These are phyloP conservation scores for Hymenoscyphus fraxineus DNA, from an alignment of 2,329 filamentous ascomycete genomes.

Conservation along the genomic window DNA sequence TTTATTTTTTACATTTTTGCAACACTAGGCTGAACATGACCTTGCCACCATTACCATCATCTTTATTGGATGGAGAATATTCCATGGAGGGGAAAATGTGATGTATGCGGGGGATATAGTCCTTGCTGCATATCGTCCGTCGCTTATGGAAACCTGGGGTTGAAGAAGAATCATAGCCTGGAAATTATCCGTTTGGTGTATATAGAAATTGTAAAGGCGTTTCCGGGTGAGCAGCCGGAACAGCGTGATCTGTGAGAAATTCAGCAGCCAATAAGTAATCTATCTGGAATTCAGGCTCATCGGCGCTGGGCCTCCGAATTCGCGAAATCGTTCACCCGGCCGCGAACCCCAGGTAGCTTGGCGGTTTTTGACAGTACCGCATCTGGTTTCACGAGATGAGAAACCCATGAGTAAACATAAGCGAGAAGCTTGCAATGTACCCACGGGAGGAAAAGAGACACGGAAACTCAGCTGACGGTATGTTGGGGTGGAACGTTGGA, in stretches of 20 bases:
- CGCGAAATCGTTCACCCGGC: conserved; percentile 23
- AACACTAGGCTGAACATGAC: conserved; percentile 7
- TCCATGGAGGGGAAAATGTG: conserved; percentile 9
- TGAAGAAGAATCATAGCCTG: background rate
- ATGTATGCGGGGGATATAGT: conserved; percentile 11
- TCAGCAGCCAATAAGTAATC: conserved; percentile 18
- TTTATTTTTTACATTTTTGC: conserved; percentile 17
- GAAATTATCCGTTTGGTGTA: conserved; percentile 22
- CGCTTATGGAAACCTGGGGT: conserved; percentile 4
- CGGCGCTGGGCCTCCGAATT: conserved; percentile 20
- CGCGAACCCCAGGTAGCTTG: conserved; percentile 7
- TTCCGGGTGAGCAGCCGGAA: conserved; percentile 15
- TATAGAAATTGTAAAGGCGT: conserved; percentile 8
- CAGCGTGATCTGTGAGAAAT: conserved; percentile 16
- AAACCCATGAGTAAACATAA: background rate
- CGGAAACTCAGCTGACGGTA: background rate
- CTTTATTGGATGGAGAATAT: conserved; percentile 19
- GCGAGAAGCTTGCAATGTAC: background rate
- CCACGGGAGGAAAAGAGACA: background rate
- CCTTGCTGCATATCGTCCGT: conserved; percentile 7
- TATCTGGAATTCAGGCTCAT: conserved; percentile 21
- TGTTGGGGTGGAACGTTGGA: background rate
- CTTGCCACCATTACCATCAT: conserved; percentile 12
- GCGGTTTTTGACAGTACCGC: background rate
- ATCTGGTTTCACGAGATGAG: background rate